A percentile compares a stretch with the other conserved stretches of the same genome.
Conservation (phyloP, 2,329 filamentous ascomycete genomes). For the Exophiala sp. region DNA sequence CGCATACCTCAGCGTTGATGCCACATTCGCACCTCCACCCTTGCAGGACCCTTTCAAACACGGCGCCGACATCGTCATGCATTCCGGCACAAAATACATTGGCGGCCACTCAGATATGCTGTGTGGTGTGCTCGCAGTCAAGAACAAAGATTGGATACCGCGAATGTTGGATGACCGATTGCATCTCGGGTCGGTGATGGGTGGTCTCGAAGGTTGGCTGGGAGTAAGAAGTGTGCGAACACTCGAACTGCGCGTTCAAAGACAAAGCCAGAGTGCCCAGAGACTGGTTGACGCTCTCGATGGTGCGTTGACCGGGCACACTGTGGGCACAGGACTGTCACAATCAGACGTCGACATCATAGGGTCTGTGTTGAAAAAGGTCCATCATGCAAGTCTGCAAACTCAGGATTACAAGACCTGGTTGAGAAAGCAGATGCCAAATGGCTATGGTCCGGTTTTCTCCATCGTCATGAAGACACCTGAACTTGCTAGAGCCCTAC, state of each 20-base stretch:
- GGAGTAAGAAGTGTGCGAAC: slow-evolving; percentile 83
- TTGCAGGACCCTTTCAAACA: slow-evolving; percentile 78
- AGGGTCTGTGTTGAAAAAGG: slow-evolving; percentile 53
- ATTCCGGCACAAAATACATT: slow-evolving; percentile 92
- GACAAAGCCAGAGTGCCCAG: slow-evolving; percentile 70
- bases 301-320: slow-evolving; percentile 42
- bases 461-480: slow-evolving; percentile 63
- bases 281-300: slow-evolving; percentile 70
- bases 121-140: slow-evolving; percentile 74
- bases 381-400: slow-evolving; percentile 81
- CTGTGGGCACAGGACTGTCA: slow-evolving; percentile 36
- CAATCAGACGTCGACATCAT: slow-evolving; percentile 46
- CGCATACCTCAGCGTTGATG: slow-evolving; percentile 77
- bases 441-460: slow-evolving; percentile 87
- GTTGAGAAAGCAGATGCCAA: slow-evolving; percentile 84
- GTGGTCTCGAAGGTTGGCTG: slow-evolving; percentile 86
- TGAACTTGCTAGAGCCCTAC: slow-evolving; percentile 63
- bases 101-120: slow-evolving; percentile 93
- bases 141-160: slow-evolving; percentile 56
- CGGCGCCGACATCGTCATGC: slow-evolving; percentile 85
- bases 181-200: slow-evolving; percentile 80
- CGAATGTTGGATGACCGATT: slow-evolving; percentile 65
- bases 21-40: slow-evolving; percentile 88
- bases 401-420: slow-evolving; percentile 61
- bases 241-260: slow-evolving; percentile 73